phyloP scores from a whole-genome alignment of 306 rosid genomes.

The Astragalus glycyphyllos region DNA sequence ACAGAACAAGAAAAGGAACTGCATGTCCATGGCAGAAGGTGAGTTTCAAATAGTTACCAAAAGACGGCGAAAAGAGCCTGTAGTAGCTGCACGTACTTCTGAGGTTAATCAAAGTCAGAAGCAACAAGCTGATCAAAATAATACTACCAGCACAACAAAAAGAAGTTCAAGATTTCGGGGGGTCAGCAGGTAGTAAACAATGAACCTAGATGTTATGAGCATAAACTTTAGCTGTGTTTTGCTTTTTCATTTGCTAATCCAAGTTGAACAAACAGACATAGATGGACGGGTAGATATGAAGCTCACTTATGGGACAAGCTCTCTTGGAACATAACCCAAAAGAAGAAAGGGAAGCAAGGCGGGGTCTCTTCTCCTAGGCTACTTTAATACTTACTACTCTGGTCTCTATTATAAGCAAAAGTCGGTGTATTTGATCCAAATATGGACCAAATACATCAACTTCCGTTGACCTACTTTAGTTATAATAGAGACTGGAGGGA shows the following conservation, averaged over 20 bases:
- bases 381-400: too few relatives aligned
- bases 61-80: conserved; percentile 57
- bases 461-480: too few relatives aligned
- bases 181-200: conserved; percentile 62
- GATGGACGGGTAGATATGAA: conserved; percentile 83
- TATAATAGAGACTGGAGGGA: too few relatives aligned
- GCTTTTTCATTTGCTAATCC: conserved; percentile 31
- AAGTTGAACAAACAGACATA: conserved; percentile 55
- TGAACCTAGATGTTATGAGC: not conserved
- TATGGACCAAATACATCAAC: too few relatives aligned
- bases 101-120: conserved; percentile 43
- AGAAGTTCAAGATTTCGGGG: conserved; percentile 78
- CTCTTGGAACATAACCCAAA: conserved; percentile 82
- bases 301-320: conserved; percentile 90
- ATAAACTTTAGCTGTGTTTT: not conserved
- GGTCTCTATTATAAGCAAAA: too few relatives aligned
- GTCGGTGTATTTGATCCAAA: too few relatives aligned
- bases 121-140: conserved; percentile 51
- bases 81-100: conserved; percentile 1
- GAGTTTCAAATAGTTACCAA: conserved; percentile 52
- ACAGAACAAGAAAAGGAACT: conserved; percentile 41
- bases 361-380: not conserved
- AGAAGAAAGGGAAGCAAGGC: conserved; percentile 91
- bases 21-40: conserved; percentile 41
- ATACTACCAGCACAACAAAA: conserved; percentile 54